Conservation (phyloP, 768 basidiomycete species). For the Polyporus arcularius region DNA sequence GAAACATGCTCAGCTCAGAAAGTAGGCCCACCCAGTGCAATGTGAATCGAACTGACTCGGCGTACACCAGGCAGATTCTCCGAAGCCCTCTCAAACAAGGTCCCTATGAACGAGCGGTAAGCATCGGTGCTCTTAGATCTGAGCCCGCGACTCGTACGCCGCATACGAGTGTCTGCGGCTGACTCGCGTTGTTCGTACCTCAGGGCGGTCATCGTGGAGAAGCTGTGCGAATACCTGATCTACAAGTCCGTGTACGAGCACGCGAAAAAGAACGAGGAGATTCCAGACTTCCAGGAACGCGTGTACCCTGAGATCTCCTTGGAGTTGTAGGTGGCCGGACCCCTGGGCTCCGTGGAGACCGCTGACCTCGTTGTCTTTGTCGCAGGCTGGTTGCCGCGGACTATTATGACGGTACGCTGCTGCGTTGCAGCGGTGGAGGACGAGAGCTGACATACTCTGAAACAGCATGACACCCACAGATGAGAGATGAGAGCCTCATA, state of each 20-base stretch:
- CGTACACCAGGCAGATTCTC: conserved; percentile 60
- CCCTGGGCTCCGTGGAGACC: not conserved
- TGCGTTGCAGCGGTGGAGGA: not conserved
- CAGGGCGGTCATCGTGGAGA: conserved; percentile 74
- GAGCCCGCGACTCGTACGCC: not conserved
- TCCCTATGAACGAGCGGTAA: conserved; percentile 72
- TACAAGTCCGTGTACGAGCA: conserved; percentile 81
- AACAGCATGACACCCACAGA: not conserved
- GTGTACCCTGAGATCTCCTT: conserved; percentile 86
- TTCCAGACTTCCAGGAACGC: conserved; percentile 83
- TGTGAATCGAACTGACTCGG: not conserved
- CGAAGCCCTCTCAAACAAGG: conserved; percentile 72
- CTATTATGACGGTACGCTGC: conserved; percentile 13
- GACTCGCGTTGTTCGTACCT: not conserved
- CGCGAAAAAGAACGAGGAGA: conserved; percentile 74
- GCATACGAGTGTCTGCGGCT: not conserved
- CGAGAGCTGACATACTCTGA: not conserved
- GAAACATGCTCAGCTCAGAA: conserved; percentile 74
- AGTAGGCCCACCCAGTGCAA: conserved; percentile 42
- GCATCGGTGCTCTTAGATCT: conserved; percentile 20
- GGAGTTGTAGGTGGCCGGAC: conserved; percentile 67
- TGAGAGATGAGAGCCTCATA: too few species aligned
- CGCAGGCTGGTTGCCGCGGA: conserved; percentile 14
- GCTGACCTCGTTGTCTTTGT: not conserved
- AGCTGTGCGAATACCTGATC: conserved; percentile 85